These are phyloP conservation scores for Rosa multiflora DNA, from an alignment of 306 rosid species.

Conservation along the genomic window DNA sequence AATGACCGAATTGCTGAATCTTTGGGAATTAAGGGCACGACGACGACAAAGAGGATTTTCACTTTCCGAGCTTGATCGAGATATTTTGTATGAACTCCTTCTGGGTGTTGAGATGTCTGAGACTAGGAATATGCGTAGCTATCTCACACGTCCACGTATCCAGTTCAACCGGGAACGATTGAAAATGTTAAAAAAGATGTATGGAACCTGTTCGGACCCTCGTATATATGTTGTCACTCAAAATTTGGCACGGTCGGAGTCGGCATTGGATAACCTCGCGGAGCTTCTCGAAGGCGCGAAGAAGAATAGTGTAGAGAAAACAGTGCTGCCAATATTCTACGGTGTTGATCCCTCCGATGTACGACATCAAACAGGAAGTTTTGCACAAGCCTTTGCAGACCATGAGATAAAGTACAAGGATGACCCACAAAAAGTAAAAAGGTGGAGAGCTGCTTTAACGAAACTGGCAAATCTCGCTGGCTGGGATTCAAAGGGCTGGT, in stretches of 20 bases:
- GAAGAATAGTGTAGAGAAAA: background rate
- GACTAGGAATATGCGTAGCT: too few species aligned
- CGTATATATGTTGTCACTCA: background rate
- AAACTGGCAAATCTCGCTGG: background rate
- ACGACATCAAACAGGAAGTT: background rate
- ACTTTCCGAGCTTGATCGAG: background rate
- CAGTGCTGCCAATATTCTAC: background rate
- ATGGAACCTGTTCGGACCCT: background rate
- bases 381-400: background rate
- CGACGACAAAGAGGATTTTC: background rate
- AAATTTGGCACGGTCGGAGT: background rate
- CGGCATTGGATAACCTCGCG: background rate
- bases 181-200: background rate
- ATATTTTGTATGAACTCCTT: background rate
- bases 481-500: background rate
- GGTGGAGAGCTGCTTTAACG: background rate
- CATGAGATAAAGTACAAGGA: background rate
- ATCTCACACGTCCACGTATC: too few species aligned
- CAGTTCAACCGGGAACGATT: background rate
- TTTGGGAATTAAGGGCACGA: too few species aligned
- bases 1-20: too few species aligned
- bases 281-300: background rate
- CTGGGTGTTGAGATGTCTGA: background rate
- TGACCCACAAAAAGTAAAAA: background rate
- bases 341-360: background rate